A percentile compares a stretch with the other conserved stretches of the same genome.
phyloP scores from a whole-genome alignment of 768 basidiomycete genomes.

The Infundibulicybe gibba region DNA sequence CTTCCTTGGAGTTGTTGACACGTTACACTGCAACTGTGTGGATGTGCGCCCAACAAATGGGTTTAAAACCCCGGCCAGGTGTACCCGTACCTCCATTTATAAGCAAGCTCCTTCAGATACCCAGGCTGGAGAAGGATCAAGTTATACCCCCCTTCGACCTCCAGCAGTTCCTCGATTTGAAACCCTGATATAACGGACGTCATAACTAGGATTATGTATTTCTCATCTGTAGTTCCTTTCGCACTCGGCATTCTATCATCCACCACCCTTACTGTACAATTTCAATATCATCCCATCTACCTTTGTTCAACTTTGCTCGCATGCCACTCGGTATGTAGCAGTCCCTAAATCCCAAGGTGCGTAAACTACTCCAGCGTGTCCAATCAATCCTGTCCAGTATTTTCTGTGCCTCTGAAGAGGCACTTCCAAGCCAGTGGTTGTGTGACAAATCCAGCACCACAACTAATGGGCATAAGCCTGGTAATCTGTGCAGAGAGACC shows the following conservation, averaged over 20 bases:
- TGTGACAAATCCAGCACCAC: constrained; percentile 65
- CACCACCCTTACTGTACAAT: constrained; percentile 33
- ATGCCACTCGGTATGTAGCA: constrained; percentile 45
- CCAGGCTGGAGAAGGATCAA: constrained; percentile 15
- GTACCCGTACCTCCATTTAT: constrained; percentile 37
- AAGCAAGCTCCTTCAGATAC: constrained; percentile 6
- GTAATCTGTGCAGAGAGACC: constrained; percentile 53
- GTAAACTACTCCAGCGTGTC: constrained; percentile 50
- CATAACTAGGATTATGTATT: too few relatives aligned
- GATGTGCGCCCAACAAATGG: constrained; percentile 49
- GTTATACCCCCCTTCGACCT: constrained; percentile 53
- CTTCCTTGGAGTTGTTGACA: constrained; percentile 59
- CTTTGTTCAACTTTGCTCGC: constrained; percentile 45
- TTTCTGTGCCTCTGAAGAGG: constrained; percentile 23
- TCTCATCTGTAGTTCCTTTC: not conserved
- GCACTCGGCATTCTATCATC: not conserved
- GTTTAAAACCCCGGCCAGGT: constrained; percentile 46
- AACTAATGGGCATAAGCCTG: constrained; percentile 58
- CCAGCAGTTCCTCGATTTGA: constrained; percentile 45
- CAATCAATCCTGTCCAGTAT: constrained; percentile 53
- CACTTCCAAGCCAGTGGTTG: constrained; percentile 41
- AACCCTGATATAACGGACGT: constrained; percentile 24
- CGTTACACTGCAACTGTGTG: constrained; percentile 65
- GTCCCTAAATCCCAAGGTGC: constrained; percentile 52
- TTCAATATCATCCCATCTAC: constrained; percentile 63